Base-by-base conservation (phyloP, 805 yeast species). In the Diddensiella caesifluorescens region DNA sequence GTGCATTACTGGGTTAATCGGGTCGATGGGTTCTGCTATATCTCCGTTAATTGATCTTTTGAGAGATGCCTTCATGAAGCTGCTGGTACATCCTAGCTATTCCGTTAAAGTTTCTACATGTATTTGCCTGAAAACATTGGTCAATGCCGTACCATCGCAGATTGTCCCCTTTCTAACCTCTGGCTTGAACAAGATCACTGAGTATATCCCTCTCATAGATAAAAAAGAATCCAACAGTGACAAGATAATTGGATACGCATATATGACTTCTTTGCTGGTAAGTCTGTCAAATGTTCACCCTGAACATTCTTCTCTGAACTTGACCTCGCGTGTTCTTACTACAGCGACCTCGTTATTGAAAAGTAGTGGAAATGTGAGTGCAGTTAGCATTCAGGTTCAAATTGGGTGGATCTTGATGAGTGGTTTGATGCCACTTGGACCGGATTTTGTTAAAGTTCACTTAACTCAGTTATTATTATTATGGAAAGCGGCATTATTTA, bases 371-470 rank as follows among this genome's bases (percentile, higher is more conserved):
- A 56, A 47, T 41, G 56, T 56, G 20, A 50, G 6, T 32, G 60
- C 32, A 41, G 67, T 46, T 55, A 64, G 57, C 55, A 62, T 50
- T 57, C 69, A 51, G 55, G 66, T 28, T 38, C 73, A 36, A 57
- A 73, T 32, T 61, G 85, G 71, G 30, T 83, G 92, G 90, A 69
- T 75, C 12, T 53, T 80, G 19, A 53, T 83, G 18, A 66, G 70
- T 46, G 90, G 90, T 2, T 58, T 82, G 3, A 74, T 83, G 69
- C 73, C 78, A 38, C 73, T 75, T 0, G 83, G 81, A 27, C 70
- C 71, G 12, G 62, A 67, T 19, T 73, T 75, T 42, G 64, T 83
- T 27, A 64, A 69, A 38, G 65, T 76, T 42, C 80, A 80, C 48
- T 62, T 72, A 10, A 70, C 78, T 2, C 86, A 80, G 49, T 65